phyloP scores from a whole-genome alignment of 495 filamentous ascomycete species.

The Neurospora sp. region DNA sequence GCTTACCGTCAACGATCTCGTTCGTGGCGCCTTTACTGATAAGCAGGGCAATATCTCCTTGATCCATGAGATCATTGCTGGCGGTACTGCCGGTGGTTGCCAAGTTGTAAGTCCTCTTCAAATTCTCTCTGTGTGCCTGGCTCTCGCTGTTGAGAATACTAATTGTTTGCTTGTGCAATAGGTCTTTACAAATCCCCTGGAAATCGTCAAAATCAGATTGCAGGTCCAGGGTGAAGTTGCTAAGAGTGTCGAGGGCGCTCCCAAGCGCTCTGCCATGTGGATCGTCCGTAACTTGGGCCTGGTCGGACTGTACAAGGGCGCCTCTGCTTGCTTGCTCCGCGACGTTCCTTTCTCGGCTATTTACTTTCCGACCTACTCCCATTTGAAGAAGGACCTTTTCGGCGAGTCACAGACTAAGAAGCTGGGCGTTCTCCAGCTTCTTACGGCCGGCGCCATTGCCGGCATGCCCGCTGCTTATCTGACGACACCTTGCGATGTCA shows the following conservation, averaged over 20 bases:
- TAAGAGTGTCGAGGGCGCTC: constrained; percentile 73
- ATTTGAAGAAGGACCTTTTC: constrained; percentile 87
- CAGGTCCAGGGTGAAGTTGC: constrained; percentile 95
- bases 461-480: constrained; percentile 98
- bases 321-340: constrained; percentile 88
- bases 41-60: constrained; percentile 65
- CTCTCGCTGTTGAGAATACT: constrained; percentile 1
- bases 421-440: constrained; percentile 83
- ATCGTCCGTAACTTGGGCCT: constrained; percentile 92
- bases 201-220: constrained; percentile 97
- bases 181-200: constrained; percentile 94
- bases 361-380: constrained; percentile 94
- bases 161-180: constrained; percentile 21
- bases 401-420: constrained; percentile 84
- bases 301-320: constrained; percentile 94
- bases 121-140: neutral
- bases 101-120: constrained; percentile 68
- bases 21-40: constrained; percentile 66
- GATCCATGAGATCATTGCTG: constrained; percentile 68
- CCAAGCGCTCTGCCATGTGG: constrained; percentile 89
- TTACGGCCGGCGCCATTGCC: constrained; percentile 90
- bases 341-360: constrained; percentile 97
- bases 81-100: constrained; percentile 84
- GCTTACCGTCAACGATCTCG: constrained; percentile 91
- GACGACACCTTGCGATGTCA: constrained; percentile 95